phyloP scores from a whole-genome alignment of 768 basidiomycete genomes.

The Holtermannia corniformis region DNA sequence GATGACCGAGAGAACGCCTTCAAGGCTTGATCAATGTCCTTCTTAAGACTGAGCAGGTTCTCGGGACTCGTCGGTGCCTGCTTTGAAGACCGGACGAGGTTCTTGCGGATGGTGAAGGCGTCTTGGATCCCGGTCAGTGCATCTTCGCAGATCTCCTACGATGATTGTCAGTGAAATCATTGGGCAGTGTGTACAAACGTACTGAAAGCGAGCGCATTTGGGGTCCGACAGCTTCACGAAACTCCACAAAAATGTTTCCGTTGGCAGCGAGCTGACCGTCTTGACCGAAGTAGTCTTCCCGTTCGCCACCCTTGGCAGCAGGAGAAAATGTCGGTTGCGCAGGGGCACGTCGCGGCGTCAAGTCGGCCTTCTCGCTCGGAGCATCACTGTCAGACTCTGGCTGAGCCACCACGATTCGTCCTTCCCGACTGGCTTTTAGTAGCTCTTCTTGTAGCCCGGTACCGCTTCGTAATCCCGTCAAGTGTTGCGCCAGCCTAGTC shows the following conservation, averaged over 20 bases:
- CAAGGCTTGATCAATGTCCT: conserved; percentile 24
- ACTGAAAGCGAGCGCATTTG: conserved; percentile 33
- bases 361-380: conserved; percentile 26
- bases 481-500: conserved; percentile 83
- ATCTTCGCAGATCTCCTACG: background rate
- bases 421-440: conserved; percentile 48
- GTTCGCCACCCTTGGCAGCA: background rate
- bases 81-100: background rate
- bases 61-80: conserved; percentile 9
- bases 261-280: conserved; percentile 24
- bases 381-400: no score
- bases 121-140: background rate
- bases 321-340: background rate
- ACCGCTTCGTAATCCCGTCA: conserved; percentile 78
- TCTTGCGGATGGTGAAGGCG: background rate
- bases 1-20: conserved; percentile 46
- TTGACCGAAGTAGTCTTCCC: background rate
- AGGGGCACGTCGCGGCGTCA: background rate
- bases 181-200: conserved; percentile 7
- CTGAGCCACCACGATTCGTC: conserved; percentile 10
- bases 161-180: background rate
- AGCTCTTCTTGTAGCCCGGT: conserved; percentile 76
- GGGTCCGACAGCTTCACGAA: conserved; percentile 34
- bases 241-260: conserved; percentile 35
- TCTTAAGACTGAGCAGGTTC: conserved; percentile 23